phyloP scores from a whole-genome alignment of 2,329 filamentous ascomycete genomes.

The Stemphylium vesicarium region DNA sequence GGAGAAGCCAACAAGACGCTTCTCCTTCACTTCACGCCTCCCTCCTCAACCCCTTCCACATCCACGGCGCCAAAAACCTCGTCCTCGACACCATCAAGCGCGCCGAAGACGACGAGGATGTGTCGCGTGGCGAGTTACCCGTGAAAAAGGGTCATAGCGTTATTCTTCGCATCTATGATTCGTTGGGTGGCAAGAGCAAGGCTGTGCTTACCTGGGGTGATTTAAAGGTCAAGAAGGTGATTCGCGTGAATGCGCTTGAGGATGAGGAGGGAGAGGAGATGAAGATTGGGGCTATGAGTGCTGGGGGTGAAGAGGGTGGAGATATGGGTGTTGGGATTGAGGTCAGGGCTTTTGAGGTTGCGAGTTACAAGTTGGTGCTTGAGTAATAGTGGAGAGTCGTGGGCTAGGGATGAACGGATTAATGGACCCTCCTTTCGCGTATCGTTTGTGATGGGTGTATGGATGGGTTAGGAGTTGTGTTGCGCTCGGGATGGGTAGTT shows the following conservation, averaged over 20 bases:
- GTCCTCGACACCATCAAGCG: slow-evolving; percentile 91
- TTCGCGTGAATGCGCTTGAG: slow-evolving; percentile 86
- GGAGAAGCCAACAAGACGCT: slow-evolving; percentile 8
- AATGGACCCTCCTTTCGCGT: no score
- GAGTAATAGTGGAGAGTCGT: not conserved
- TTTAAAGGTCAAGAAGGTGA: slow-evolving; percentile 75
- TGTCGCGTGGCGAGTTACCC: slow-evolving; percentile 63
- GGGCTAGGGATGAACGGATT: no score
- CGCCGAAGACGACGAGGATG: slow-evolving; percentile 65
- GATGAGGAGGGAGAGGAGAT: slow-evolving; percentile 77
- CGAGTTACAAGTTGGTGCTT: slow-evolving; percentile 70
- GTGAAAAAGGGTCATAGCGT: slow-evolving; percentile 75
- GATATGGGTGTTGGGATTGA: slow-evolving; percentile 59
- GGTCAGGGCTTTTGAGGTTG: slow-evolving; percentile 83
- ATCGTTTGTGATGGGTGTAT: no score
- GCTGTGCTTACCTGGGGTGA: slow-evolving; percentile 70
- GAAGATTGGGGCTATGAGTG: slow-evolving; percentile 36
- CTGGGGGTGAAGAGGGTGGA: slow-evolving; percentile 57
- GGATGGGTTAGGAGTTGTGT: no score
- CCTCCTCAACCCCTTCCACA: slow-evolving; percentile 65
- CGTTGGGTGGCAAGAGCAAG: slow-evolving; percentile 78
- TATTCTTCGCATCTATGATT: slow-evolving; percentile 86
- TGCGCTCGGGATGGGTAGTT: no score
- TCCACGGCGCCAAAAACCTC: slow-evolving; percentile 70
- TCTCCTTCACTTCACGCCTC: not conserved